Evolutionary conservation across 2,329 filamentous ascomycete species (phyloP).

Genomic region (Aspergillus unguis): DNA sequence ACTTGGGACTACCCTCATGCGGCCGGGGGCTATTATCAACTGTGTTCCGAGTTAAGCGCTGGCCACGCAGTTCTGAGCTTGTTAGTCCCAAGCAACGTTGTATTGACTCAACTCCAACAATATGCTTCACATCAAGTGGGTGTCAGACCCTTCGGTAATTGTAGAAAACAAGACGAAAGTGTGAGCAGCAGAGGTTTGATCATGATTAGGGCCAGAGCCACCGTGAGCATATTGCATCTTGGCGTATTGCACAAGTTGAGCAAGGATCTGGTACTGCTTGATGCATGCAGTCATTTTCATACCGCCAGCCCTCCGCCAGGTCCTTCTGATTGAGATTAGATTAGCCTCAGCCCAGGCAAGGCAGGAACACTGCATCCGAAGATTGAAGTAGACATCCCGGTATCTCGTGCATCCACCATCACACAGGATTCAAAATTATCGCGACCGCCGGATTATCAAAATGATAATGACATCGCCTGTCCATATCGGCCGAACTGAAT

Average conservation of each 20-base stretch:
- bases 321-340: conserved; percentile 7
- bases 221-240: neutral
- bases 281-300: conserved; percentile 12
- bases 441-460: neutral
- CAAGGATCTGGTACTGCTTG: neutral
- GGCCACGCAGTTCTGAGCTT: neutral
- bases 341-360: conserved; percentile 7
- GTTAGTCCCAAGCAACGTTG: too few relatives aligned
- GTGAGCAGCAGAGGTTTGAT: neutral
- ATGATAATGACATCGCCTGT: neutral
- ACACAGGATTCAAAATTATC: neutral
- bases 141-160: neutral
- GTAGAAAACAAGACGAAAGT: neutral
- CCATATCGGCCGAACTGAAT: too few relatives aligned
- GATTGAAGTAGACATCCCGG: conserved; percentile 1
- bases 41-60: conserved; percentile 5
- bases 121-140: neutral
- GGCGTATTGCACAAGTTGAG: neutral
- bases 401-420: neutral
- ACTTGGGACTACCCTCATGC: neutral
- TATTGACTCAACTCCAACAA: neutral
- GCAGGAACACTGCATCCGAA: conserved; percentile 6
- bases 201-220: neutral
- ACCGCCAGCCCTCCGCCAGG: neutral
- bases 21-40: neutral